Evolutionary conservation across 2,329 filamentous ascomycete genomes (phyloP).

Genomic region (Paecilomyces niveus): DNA sequence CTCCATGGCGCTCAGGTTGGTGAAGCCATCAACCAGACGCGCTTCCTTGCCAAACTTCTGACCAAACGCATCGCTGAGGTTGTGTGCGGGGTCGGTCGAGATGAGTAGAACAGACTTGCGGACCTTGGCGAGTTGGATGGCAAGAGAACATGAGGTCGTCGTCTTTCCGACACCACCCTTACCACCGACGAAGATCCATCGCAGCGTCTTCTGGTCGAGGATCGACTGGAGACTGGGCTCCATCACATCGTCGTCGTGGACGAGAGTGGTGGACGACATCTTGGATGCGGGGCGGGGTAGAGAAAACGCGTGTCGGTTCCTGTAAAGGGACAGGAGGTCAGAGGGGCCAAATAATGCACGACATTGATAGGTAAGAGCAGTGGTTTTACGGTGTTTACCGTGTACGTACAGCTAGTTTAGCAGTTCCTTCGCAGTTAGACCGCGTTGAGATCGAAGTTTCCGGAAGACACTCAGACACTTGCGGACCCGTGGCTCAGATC

Average conservation of each 20-base stretch:
- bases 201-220: constrained; percentile 86
- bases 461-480: constrained; percentile 14
- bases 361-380: neutral
- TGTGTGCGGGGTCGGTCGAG: constrained; percentile 96
- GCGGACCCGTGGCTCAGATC: neutral
- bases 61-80: constrained; percentile 93
- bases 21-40: constrained; percentile 81
- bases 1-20: constrained; percentile 95
- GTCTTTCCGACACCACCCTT: constrained; percentile 99
- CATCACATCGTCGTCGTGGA: constrained; percentile 61
- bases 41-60: constrained; percentile 99
- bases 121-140: constrained; percentile 92
- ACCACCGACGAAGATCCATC: constrained; percentile 98
- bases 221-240: constrained; percentile 92
- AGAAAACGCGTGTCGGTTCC: neutral
- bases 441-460: constrained; percentile 23
- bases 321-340: neutral
- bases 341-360: neutral
- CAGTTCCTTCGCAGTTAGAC: neutral
- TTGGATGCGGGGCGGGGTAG: neutral
- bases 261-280: constrained; percentile 37
- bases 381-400: neutral
- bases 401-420: neutral
- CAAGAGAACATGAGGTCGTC: constrained; percentile 96
- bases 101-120: constrained; percentile 95